Conservation (phyloP, 1,284 basidiomycete genomes). For the Puccinia horiana region DNA sequence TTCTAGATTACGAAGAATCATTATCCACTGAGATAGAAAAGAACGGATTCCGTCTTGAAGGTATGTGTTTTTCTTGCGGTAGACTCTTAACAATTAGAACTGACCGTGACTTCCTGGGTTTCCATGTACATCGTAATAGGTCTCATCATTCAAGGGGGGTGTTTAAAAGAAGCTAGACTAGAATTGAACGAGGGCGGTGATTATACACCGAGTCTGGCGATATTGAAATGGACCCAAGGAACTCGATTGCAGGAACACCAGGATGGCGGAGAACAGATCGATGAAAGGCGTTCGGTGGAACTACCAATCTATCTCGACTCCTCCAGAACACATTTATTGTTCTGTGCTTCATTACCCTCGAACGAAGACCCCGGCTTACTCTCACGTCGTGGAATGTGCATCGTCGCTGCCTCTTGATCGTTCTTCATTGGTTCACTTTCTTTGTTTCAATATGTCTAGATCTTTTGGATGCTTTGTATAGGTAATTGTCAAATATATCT, state of each 20-base stretch:
- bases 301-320: constrained; percentile 44
- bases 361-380: constrained; percentile 36
- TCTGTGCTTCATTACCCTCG: constrained; percentile 23
- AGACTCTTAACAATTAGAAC: background rate
- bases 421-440: background rate
- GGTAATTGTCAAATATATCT: no score
- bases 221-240: constrained; percentile 32
- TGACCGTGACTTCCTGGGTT: constrained; percentile 53
- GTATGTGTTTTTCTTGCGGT: constrained; percentile 62
- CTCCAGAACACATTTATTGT: constrained; percentile 43
- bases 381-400: constrained; percentile 39
- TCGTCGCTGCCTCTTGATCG: constrained; percentile 7
- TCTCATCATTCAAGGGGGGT: constrained; percentile 78
- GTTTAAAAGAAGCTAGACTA: constrained; percentile 70
- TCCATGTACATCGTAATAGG: constrained; percentile 63
- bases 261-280: background rate
- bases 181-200: constrained; percentile 73
- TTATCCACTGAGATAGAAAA: constrained; percentile 56
- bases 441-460: background rate
- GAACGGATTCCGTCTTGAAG: constrained; percentile 77
- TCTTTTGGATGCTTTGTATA: no score
- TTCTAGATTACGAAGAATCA: constrained; percentile 71
- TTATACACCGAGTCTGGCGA: background rate
- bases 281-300: background rate
- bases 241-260: background rate